Base-by-base conservation (phyloP, 805 yeast genomes). In the Wickerhamiella shivajii region DNA sequence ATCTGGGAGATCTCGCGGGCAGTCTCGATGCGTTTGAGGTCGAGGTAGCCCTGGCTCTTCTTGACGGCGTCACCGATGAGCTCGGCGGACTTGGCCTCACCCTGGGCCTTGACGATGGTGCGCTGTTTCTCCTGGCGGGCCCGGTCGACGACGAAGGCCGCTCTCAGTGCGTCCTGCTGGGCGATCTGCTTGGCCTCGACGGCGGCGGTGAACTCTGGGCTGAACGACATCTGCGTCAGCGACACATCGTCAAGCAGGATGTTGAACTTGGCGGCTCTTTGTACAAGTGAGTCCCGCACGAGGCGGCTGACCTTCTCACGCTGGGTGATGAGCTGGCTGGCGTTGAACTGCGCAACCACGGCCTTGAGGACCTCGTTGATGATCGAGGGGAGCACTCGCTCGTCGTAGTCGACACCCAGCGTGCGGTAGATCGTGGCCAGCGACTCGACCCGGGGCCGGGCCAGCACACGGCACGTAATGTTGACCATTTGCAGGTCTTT, bases 101-200 rank as follows among this genome's bases (percentile, higher is more conserved):
- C 98, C 57, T 83, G 80, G 9, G 98, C 97, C 58, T 78, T 83
- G 38, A 90, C 96, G 43, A 90, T 93, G 64, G 83, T 67, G 54
- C 92, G 93, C 60, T 90, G 97, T 57, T 90, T 90, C 62, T 90
- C 97, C 60, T 90, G 98, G 48, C 80, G 74, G 6, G 98, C 98
- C 55, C 84, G 81, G 57, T 90, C 98, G 34, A 90, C 98, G 27
- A 90, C 66, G 47, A 85, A 90, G 1, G 97, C 96, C 6, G 98
- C 97, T 57, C 93, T 76, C 61, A 90, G 96, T 14, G 98, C 97
- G 55, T 90, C 98, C 65, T 90, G 98, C 59, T 90, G 98, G 18
- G 98, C 97, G 59, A 90, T 90, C 64, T 90, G 98, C 61, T 90
- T 90, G 38, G 95, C 93, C 63, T 90, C 98, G 36, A 90, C 98